Evolutionary conservation across 2,329 filamentous ascomycete species (phyloP).

Genomic region (Botryotinia globosa): DNA sequence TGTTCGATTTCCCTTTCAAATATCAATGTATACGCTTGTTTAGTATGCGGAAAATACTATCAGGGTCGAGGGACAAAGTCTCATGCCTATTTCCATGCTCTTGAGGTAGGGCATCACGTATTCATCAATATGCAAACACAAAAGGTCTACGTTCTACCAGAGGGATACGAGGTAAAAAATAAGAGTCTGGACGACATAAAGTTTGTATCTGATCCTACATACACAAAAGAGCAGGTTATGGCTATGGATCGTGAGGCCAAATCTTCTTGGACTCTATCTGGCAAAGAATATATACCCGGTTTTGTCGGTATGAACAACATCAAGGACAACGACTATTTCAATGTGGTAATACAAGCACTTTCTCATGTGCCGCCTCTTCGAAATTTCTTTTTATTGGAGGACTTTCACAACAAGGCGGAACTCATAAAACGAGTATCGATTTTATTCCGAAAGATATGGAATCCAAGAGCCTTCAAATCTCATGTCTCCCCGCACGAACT

Average conservation of each 20-base stretch:
- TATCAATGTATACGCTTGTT: conserved; percentile 97
- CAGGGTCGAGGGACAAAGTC: conserved; percentile 92
- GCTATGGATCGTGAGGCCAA: conserved; percentile 67
- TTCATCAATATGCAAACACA: conserved; percentile 97
- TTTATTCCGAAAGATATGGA: conserved; percentile 96
- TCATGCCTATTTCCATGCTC: conserved; percentile 94
- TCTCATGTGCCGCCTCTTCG: conserved; percentile 85
- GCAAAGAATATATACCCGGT: conserved; percentile 84
- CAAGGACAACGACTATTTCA: conserved; percentile 98
- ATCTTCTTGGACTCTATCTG: conserved; percentile 72
- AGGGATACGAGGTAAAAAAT: conserved; percentile 94
- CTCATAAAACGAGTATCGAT: conserved; percentile 85
- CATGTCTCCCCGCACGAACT: conserved; percentile 98
- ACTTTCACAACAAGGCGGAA: conserved; percentile 71
- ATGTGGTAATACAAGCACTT: conserved; percentile 88
- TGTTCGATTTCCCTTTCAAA: conserved; percentile 95
- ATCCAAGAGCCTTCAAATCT: conserved; percentile 89
- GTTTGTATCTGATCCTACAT: conserved; percentile 89
- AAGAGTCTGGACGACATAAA: conserved; percentile 97
- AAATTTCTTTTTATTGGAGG: conserved; percentile 87
- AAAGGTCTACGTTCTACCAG: conserved; percentile 86
- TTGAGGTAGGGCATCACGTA: conserved; percentile 94
- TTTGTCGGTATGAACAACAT: conserved; percentile 99
- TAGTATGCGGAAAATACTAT: conserved; percentile 97
- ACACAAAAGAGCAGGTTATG: conserved; percentile 75